phyloP scores from a whole-genome alignment of 2,329 filamentous ascomycete genomes.

The Cordyceps sp. region DNA sequence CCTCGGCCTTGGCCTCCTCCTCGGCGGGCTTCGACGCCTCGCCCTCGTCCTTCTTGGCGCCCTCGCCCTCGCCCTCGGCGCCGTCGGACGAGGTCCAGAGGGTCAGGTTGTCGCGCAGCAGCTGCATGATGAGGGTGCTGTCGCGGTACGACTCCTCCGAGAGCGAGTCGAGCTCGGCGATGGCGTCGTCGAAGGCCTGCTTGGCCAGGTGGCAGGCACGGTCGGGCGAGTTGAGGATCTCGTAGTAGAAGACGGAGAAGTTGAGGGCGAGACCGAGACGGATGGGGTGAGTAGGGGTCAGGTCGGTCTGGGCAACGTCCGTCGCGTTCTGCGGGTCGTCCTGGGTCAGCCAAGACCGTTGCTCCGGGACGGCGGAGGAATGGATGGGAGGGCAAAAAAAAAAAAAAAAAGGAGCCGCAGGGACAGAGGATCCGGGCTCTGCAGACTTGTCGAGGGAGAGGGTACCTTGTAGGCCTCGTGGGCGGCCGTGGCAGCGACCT shows the following conservation, averaged over 20 bases:
- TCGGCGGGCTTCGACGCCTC: conserved; percentile 25
- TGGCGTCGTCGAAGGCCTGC: conserved; percentile 97
- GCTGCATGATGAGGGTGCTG: conserved; percentile 98
- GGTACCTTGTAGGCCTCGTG: conserved; percentile 95
- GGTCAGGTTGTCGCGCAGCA: conserved; percentile 93
- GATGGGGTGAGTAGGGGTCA: conserved; percentile 94
- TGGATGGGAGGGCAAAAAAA: no score
- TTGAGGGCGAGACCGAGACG: conserved; percentile 93
- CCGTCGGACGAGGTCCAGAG: conserved; percentile 94
- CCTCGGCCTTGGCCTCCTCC: conserved; percentile 28
- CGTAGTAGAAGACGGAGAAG: conserved; percentile 99
- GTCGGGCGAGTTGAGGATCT: conserved; percentile 97
- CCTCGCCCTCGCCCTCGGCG: conserved; percentile 54
- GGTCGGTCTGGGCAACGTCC: conserved; percentile 94
- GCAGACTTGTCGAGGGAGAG: no score
- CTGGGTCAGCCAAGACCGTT: no score
- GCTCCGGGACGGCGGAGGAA: no score
- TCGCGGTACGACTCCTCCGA: conserved; percentile 98
- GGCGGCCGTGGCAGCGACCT: conserved; percentile 83
- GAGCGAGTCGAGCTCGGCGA: conserved; percentile 94
- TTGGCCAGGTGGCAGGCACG: conserved; percentile 97
- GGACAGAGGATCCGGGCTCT: no score
- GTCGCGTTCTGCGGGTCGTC: no score
- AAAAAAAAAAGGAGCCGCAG: no score
- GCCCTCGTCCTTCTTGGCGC: conserved; percentile 44